Evolutionary conservation across 2,329 filamentous ascomycete species (phyloP), one percentile per base, ranked within the genome.

Genomic region (Myriangium duriaei): DNA sequence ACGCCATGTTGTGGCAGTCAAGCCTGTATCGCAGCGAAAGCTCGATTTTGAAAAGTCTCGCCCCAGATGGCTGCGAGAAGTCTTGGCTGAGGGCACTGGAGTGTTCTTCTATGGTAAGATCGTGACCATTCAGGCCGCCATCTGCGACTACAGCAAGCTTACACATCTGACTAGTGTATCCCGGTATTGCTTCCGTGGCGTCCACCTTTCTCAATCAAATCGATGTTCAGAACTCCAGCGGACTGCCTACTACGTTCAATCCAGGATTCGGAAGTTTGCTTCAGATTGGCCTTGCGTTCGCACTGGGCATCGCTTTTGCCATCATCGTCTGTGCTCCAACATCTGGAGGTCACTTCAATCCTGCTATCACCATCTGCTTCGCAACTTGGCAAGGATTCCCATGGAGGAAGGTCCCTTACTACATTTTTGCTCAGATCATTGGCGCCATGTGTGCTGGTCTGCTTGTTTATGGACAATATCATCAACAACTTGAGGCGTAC

Each of bases 271-370:
- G 71, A n/a, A 67, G 60, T 46, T 45, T 74, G 18, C 68, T 74
- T 47, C 65, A 71, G 44, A 67, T 74, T 39, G 71, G 71, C 12
- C 68, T 61, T 52, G 68, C 68, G 2, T 75, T 70, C 49, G 68
- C 67, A 4, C 50, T 74, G 11, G 71, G 72, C 3, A 73, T 75
- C 47, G 67, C 69, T 11, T 71, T 74, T 45, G 71, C 71, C 31
- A 72, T 75, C 52, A 72, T 74, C 39, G 68, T 64, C 24, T 72
- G 68, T 45, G 71, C 61, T 4, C 56, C 68, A 1, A 68, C 64
- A 1, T 69, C 64, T 4, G 71, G 72, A 40, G 71, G 50, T 4
- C 49, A 54, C 63, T 49, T 56, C 43, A 45, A 43, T 16, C 39
- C 38, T 11, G 55, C 57, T 31, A 56, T 62, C 19, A 60, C 59